Base-by-base conservation (phyloP, 2,329 filamentous ascomycete species). In the Leptographium flavum region DNA sequence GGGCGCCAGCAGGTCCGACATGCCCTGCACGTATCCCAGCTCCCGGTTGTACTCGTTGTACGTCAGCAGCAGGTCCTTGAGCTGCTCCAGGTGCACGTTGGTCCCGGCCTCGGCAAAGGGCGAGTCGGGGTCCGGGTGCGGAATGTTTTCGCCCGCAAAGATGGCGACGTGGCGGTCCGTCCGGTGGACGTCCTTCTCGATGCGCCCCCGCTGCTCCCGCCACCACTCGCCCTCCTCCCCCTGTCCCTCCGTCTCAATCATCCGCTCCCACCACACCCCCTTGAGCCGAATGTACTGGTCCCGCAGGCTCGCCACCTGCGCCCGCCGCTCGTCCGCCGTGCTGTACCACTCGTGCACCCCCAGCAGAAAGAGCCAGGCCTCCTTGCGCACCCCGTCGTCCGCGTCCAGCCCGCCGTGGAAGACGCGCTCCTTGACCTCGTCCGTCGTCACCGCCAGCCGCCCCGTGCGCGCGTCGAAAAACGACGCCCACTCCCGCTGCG, bases 21-120 rank as follows among this genome's bases (percentile, higher is more conserved):
- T 98, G 49, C 92, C 92, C 66, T 98, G 92, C 2, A 98, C 92
- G 58, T 98, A 98, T 41, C 93, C 92, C 3, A 98, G 74, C 47
- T 92, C 86, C 48, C 80, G 84, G 66, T 98, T 98, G 65, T 93
- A 93, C 64, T 98, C 92, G 60, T 98, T 96, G 63, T 98, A 98
- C 0, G 92, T 96, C 17, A 98, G 73, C 1, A 98, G 79, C 85
- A 98, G 94, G 60, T 98, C 92, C 65, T 98, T 98, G 77, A 98
- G 85, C 66, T 98, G 92, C 63, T 98, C 92, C 51, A 98, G 74
- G 62, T 98, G 92, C 6, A 95, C 88, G 56, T 98, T 98, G 39
- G 92, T 98, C 50, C 92, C 92, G 4, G 81, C 76, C 38, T 88
- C 84, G 13, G 90, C 86, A 61, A 96, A 98, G 0, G 92, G 90